Evolutionary conservation across 345 rosid genomes (phyloP).

Genomic region (Conringia planisiliqua): DNA sequence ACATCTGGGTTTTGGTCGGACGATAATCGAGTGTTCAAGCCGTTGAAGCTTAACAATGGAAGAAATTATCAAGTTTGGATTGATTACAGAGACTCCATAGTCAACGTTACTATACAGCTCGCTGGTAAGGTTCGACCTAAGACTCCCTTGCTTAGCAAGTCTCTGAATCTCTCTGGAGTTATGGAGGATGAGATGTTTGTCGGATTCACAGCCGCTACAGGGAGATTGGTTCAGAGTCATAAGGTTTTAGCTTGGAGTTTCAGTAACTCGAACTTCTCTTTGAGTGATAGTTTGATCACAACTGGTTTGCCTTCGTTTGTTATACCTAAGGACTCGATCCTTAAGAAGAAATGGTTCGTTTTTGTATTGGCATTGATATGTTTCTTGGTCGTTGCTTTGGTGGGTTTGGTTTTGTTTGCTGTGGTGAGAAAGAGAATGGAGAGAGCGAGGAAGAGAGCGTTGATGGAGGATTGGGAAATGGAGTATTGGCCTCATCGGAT

Average conservation of each 20-base stretch:
- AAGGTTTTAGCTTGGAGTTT: slow-evolving; percentile 81
- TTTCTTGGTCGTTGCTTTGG: slow-evolving; percentile 33
- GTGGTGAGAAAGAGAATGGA: slow-evolving; percentile 47
- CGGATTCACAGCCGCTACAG: slow-evolving; percentile 71
- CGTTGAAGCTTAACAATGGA: slow-evolving; percentile 60
- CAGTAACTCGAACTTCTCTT: slow-evolving; percentile 50
- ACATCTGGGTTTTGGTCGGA: slow-evolving; percentile 43
- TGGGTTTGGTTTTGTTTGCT: slow-evolving; percentile 25
- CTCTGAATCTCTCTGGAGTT: slow-evolving; percentile 51
- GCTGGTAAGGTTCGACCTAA: slow-evolving; percentile 41
- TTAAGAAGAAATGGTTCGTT: slow-evolving; percentile 44
- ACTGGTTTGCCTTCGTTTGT: slow-evolving; percentile 70
- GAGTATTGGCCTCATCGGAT: slow-evolving; percentile 89
- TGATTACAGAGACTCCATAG: slow-evolving; percentile 43
- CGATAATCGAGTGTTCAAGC: slow-evolving; percentile 30
- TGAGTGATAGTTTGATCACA: slow-evolving; percentile 53
- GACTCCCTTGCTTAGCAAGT: slow-evolving; percentile 44
- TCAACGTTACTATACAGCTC: slow-evolving; percentile 41
- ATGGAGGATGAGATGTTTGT: slow-evolving; percentile 67
- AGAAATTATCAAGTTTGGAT: slow-evolving; percentile 83
- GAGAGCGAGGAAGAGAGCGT: slow-evolving; percentile 48
- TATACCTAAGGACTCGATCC: slow-evolving; percentile 42
- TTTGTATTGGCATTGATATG: slow-evolving; percentile 40
- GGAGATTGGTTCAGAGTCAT: slow-evolving; percentile 55
- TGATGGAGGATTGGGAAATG: slow-evolving; percentile 83